Conservation (phyloP, 2,329 filamentous ascomycete genomes). For the Sporothrix protearum region DNA sequence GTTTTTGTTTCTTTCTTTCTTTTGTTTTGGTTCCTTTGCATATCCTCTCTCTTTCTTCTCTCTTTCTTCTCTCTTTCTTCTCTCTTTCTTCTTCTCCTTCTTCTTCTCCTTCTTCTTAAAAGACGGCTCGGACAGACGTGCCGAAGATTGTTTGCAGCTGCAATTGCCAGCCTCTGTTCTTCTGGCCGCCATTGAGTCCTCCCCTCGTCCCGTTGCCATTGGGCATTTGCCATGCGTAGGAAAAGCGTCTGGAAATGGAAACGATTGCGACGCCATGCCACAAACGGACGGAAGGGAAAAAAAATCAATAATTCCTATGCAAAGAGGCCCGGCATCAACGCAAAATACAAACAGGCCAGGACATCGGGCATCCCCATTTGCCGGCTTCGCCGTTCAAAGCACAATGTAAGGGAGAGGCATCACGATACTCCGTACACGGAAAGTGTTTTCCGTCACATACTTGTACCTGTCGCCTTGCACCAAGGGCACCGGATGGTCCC, state of each 20-base stretch:
- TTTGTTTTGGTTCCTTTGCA: not conserved
- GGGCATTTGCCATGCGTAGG: not conserved
- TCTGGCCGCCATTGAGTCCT: no score
- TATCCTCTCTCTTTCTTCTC: not conserved
- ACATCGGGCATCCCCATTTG: no score
- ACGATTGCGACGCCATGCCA: not conserved
- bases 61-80: not conserved
- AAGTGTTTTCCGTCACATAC: conserved; percentile 2
- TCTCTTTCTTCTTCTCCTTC: not conserved
- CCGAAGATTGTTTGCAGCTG: no score
- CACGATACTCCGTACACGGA: no score
- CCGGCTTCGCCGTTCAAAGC: not conserved
- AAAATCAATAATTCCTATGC: not conserved
- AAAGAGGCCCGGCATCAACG: not conserved
- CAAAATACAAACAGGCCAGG: not conserved
- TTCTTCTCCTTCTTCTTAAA: not conserved
- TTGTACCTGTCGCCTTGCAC: not conserved
- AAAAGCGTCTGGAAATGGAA: not conserved
- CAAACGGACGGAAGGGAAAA: not conserved
- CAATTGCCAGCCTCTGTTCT: not conserved
- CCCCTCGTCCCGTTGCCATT: no score
- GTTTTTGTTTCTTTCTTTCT: not conserved
- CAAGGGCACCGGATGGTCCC: not conserved
- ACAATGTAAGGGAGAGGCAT: not conserved
- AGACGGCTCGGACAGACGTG: not conserved